A percentile compares a stretch with the other conserved stretches of the same genome.
phyloP scores from a whole-genome alignment of 768 basidiomycete genomes.

The Leccinum fibrillosum region DNA sequence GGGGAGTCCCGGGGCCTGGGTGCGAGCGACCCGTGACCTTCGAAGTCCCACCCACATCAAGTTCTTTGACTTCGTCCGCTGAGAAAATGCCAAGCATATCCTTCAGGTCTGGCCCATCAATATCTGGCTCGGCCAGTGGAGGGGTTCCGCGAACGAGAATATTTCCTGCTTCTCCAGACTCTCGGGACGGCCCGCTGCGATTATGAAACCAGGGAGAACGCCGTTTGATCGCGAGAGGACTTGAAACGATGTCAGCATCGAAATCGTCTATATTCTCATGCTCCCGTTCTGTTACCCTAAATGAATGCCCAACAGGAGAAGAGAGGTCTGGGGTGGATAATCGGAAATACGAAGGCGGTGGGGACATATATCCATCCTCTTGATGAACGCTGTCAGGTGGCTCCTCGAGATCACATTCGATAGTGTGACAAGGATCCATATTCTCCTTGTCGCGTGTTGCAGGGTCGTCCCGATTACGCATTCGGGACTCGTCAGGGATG shows the following conservation, averaged over 20 bases:
- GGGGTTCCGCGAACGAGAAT: constrained; percentile 32
- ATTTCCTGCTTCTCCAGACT: constrained; percentile 1
- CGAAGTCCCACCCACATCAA: constrained; percentile 20
- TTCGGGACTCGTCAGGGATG: constrained; percentile 7
- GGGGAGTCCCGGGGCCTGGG: constrained; percentile 29
- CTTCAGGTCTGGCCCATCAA: constrained; percentile 43
- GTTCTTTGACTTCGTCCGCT: constrained; percentile 45
- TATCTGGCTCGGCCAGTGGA: constrained; percentile 12
- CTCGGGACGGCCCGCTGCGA: background rate
- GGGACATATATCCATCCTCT: constrained; percentile 85
- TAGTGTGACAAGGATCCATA: constrained; percentile 35
- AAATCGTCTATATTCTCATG: constrained; percentile 38
- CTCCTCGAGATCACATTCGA: constrained; percentile 41
- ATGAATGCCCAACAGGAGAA: constrained; percentile 50
- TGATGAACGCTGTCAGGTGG: constrained; percentile 50
- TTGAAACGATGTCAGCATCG: constrained; percentile 44
- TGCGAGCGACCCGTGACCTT: constrained; percentile 35
- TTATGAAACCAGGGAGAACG: constrained; percentile 10
- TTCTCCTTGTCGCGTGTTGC: constrained; percentile 37
- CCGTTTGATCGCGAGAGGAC: constrained; percentile 27
- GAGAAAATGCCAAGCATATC: constrained; percentile 42
- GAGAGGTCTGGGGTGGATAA: constrained; percentile 59
- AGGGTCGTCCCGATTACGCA: constrained; percentile 44
- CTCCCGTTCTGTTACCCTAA: constrained; percentile 10
- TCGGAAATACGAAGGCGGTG: constrained; percentile 48